Evolutionary conservation across 495 filamentous ascomycete genomes (phyloP).

Genomic region (Zalerion maritima): DNA sequence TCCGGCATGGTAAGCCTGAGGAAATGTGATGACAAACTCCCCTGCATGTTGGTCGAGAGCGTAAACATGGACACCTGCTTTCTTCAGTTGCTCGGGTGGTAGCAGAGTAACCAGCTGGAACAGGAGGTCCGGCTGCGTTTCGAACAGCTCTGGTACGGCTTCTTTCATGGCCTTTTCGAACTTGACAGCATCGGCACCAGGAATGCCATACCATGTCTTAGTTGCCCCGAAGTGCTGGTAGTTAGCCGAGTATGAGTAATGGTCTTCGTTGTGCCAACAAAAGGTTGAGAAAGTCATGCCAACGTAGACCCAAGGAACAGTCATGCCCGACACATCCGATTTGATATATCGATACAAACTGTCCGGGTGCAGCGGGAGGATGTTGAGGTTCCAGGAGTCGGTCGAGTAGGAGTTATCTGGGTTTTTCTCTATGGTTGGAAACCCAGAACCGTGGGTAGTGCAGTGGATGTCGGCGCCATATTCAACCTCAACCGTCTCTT

Average conservation of each 20-base stretch:
- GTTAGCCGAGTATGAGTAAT: constrained; percentile 95
- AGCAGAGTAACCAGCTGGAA: constrained; percentile 95
- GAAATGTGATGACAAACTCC: constrained; percentile 91
- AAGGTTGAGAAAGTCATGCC: constrained; percentile 99
- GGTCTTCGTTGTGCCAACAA: constrained; percentile 98
- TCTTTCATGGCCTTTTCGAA: constrained; percentile 93
- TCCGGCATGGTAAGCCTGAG: constrained; percentile 80
- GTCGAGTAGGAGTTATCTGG: constrained; percentile 71
- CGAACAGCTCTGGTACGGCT: constrained; percentile 90
- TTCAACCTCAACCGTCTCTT: constrained; percentile 93
- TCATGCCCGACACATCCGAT: constrained; percentile 98
- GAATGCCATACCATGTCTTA: constrained; percentile 99
- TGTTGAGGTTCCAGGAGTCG: constrained; percentile 94
- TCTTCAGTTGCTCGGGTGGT: constrained; percentile 85
- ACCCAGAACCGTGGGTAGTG: constrained; percentile 94
- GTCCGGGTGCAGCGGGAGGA: constrained; percentile 77
- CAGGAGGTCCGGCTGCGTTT: constrained; percentile 89
- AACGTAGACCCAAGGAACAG: constrained; percentile 98
- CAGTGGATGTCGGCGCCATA: constrained; percentile 98
- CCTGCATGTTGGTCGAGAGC: constrained; percentile 89
- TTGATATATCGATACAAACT: constrained; percentile 96
- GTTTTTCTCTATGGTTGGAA: constrained; percentile 87
- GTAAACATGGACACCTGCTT: constrained; percentile 85
- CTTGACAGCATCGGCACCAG: constrained; percentile 78
- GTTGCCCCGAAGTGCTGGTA: constrained; percentile 98